Evolutionary conservation across 805 yeast genomes (phyloP).

Genomic region (Metschnikowia borealis): DNA sequence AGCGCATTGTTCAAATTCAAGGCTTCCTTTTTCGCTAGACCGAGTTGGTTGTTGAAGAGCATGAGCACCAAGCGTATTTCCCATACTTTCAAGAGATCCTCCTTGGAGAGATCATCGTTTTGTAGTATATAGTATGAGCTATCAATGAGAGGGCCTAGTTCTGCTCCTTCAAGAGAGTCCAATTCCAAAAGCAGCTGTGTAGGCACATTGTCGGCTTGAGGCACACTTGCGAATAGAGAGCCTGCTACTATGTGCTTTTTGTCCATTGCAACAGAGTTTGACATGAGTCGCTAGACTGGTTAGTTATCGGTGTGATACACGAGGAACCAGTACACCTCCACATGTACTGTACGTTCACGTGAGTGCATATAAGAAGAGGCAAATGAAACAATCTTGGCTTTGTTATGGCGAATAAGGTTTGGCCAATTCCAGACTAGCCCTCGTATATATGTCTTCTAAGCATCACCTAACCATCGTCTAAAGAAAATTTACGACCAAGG

Average conservation of each 20-base stretch:
- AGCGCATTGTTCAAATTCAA: constrained; percentile 33
- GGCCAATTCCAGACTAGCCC: too few species aligned
- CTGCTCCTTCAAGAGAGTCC: constrained; percentile 7
- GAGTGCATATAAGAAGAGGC: too few species aligned
- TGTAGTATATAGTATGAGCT: constrained; percentile 11
- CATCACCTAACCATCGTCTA: too few species aligned
- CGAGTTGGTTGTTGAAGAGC: constrained; percentile 28
- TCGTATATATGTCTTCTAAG: too few species aligned
- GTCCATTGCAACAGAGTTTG: background rate
- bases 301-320: too few species aligned
- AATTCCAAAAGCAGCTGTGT: constrained; percentile 5
- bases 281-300: background rate
- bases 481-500: too few species aligned
- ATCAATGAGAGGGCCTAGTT: constrained; percentile 9
- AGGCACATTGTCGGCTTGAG: background rate
- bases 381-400: too few species aligned
- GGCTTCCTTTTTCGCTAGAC: constrained; percentile 35
- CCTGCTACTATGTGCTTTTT: background rate
- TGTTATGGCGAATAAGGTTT: too few species aligned
- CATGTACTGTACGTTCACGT: too few species aligned
- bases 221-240: constrained; percentile 3
- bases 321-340: too few species aligned
- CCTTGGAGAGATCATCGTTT: constrained; percentile 4
- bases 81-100: constrained; percentile 27
- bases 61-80: constrained; percentile 31